A percentile compares a stretch with the other conserved stretches of the same genome.
phyloP scores from a whole-genome alignment of 1,284 basidiomycete species.

The Volvariella surrecta region DNA sequence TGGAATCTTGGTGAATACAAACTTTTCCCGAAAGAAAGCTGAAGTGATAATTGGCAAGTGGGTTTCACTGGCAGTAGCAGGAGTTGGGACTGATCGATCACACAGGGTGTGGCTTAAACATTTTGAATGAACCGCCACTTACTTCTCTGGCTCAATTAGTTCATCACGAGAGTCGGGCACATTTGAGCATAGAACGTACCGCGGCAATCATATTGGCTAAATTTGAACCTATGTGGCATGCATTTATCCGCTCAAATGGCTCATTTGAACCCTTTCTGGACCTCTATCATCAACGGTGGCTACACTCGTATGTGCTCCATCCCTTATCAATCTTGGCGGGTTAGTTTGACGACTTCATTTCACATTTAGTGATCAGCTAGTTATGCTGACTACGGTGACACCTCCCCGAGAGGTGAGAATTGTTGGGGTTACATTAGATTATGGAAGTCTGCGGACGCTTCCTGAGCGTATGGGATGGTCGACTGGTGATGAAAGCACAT shows the following conservation, averaged over 20 bases:
- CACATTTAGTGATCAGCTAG: conserved; percentile 65
- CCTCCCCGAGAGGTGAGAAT: conserved; percentile 74
- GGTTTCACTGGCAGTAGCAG: too few species aligned
- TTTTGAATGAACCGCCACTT: conserved; percentile 79
- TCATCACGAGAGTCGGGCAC: conserved; percentile 20
- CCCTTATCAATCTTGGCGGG: conserved; percentile 1
- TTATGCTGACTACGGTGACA: conserved; percentile 70
- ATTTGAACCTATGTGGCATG: conserved; percentile 76
- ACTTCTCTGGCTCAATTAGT: conserved; percentile 75
- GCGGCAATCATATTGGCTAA: conserved; percentile 71
- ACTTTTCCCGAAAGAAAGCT: conserved; percentile 64
- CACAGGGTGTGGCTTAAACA: conserved; percentile 85
- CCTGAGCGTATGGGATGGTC: conserved; percentile 40
- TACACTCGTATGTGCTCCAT: conserved; percentile 71
- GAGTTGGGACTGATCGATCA: background rate
- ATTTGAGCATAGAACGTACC: conserved; percentile 66
- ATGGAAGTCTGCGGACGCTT: conserved; percentile 82
- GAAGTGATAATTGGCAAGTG: conserved; percentile 77
- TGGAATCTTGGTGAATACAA: conserved; percentile 89
- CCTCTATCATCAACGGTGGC: conserved; percentile 74
- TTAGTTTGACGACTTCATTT: conserved; percentile 2
- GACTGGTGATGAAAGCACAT: conserved; percentile 24
- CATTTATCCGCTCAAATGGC: conserved; percentile 56
- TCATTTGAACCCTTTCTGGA: conserved; percentile 74
- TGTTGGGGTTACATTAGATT: conserved; percentile 79